phyloP scores from a whole-genome alignment of 169 alveolate genomes.

The Condylostoma magnum region DNA sequence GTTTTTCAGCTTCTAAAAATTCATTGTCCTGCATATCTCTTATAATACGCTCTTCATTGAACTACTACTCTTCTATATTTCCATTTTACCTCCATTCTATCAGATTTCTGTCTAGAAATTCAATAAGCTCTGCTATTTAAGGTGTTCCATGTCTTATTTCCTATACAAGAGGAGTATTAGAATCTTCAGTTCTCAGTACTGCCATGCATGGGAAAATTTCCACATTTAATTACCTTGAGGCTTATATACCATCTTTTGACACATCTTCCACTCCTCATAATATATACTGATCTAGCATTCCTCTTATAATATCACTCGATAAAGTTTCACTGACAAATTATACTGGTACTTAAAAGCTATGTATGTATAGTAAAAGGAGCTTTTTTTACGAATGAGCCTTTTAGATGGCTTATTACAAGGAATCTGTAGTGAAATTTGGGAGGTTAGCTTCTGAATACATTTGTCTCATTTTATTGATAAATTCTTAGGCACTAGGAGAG shows the following conservation, averaged over 20 bases:
- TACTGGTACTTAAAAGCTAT: not conserved
- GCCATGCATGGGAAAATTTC: not conserved
- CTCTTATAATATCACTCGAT: not conserved
- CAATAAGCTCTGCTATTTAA: not conserved
- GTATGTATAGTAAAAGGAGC: not conserved
- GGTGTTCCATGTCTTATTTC: not conserved
- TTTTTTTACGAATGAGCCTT: not conserved
- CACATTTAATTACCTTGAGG: not conserved
- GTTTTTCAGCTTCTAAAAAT: slow-evolving; percentile 22
- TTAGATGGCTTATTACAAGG: not conserved
- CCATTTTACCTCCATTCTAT: not conserved
- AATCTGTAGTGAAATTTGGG: not conserved
- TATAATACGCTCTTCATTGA: not conserved
- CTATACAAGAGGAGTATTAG: slow-evolving; percentile 6
- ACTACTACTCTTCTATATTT: not conserved
- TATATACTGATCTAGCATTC: not conserved
- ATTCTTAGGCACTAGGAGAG: not conserved
- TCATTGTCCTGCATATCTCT: slow-evolving; percentile 17
- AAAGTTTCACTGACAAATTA: not conserved
- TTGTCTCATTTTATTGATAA: not conserved
- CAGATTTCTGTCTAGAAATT: not conserved
- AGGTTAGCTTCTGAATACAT: not conserved
- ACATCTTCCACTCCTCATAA: slow-evolving; percentile 8
- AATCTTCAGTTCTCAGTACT: not conserved
- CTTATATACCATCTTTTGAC: slow-evolving; percentile 1